phyloP scores from a whole-genome alignment of 805 yeast species.

The Saturnispora serradocipensis region DNA sequence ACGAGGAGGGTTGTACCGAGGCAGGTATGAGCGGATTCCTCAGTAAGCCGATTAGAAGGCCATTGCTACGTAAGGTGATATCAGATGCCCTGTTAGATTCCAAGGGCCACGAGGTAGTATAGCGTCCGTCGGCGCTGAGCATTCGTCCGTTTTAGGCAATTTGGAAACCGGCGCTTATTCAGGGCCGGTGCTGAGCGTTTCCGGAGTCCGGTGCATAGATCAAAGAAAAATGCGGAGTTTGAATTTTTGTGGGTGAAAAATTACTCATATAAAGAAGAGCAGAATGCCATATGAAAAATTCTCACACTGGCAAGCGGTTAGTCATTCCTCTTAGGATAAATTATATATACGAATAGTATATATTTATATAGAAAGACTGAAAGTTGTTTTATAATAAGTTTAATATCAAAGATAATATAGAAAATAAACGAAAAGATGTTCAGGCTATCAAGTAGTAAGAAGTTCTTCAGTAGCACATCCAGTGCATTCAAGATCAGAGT shows the following conservation, averaged over 20 bases:
- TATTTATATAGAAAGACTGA: not conserved
- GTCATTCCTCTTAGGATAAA: not conserved
- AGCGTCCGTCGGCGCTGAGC: not conserved
- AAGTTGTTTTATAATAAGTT: not conserved
- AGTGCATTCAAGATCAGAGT: constrained; percentile 51
- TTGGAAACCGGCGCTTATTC: not conserved
- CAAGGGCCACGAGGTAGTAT: not conserved
- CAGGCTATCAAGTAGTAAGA: constrained; percentile 1
- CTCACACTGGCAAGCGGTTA: not conserved
- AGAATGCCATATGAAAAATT: not conserved
- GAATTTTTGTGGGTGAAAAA: not conserved
- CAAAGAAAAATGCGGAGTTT: not conserved
- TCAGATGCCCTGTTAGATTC: constrained; percentile 30
- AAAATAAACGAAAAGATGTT: not conserved
- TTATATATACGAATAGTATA: not conserved
- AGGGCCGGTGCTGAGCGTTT: not conserved
- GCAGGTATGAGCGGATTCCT: constrained; percentile 93
- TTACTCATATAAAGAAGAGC: not conserved
- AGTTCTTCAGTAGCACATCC: constrained; percentile 22
- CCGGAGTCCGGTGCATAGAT: not conserved
- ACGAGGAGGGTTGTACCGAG: constrained; percentile 72
- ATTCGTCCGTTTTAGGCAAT: not conserved
- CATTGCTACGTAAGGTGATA: constrained; percentile 51
- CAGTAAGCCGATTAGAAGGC: constrained; percentile 77
- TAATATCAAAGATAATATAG: not conserved